Evolutionary conservation across 2,329 filamentous ascomycete genomes (phyloP).

Genomic region (Magnaporthiopsis incrustans): DNA sequence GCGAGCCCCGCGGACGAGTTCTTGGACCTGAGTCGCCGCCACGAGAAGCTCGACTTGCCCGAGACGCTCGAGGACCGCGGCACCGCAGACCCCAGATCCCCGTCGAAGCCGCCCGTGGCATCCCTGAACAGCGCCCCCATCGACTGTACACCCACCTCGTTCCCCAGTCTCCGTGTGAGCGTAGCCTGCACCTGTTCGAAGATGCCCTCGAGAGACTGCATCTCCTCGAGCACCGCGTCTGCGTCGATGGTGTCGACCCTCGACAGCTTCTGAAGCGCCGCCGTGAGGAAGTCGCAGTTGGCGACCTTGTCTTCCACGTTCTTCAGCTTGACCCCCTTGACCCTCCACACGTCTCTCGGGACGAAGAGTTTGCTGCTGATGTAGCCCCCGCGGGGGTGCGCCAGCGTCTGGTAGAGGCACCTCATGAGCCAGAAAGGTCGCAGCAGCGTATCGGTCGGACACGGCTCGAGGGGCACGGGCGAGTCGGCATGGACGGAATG

Average conservation of each 20-base stretch:
- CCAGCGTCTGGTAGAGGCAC: constrained; percentile 84
- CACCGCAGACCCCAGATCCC: constrained; percentile 27
- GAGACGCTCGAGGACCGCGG: constrained; percentile 53
- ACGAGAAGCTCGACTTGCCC: constrained; percentile 78
- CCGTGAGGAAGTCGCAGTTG: constrained; percentile 84
- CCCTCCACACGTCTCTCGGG: constrained; percentile 85
- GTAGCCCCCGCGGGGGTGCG: constrained; percentile 86
- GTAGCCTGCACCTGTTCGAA: constrained; percentile 76
- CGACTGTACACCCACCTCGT: constrained; percentile 78
- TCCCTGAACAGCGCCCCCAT: constrained; percentile 69
- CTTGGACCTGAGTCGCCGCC: constrained; percentile 85
- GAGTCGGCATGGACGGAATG: constrained; percentile 49
- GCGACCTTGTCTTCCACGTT: constrained; percentile 88
- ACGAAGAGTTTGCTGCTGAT: constrained; percentile 87
- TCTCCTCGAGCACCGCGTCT: constrained; percentile 86
- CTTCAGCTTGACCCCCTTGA: constrained; percentile 89
- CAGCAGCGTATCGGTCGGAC: constrained; percentile 80
- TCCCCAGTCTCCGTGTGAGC: constrained; percentile 79
- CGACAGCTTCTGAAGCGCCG: constrained; percentile 74
- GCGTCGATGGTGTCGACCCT: constrained; percentile 84
- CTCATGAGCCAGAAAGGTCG: constrained; percentile 98
- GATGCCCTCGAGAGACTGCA: constrained; percentile 79
- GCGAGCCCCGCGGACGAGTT: constrained; percentile 62
- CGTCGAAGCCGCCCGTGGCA: constrained; percentile 27
- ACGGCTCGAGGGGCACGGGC: constrained; percentile 79